Conservation (phyloP, 2,329 filamentous ascomycete species). For the Metarhizium album region DNA sequence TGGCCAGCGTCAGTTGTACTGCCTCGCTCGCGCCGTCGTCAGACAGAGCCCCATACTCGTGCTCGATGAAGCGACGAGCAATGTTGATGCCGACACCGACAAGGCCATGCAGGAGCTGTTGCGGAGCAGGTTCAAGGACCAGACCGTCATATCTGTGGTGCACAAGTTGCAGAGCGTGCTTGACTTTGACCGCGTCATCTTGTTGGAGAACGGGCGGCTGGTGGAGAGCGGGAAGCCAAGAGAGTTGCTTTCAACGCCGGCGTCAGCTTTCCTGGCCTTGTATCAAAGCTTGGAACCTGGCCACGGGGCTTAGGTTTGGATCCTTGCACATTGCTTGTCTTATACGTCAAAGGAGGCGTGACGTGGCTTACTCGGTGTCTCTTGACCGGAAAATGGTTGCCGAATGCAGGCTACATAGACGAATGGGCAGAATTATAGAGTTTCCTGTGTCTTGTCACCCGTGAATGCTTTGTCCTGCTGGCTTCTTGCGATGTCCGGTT, state of each 20-base stretch:
- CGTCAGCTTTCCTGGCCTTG: background rate
- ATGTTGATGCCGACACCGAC: slow-evolving; percentile 19
- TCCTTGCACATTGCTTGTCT: no score
- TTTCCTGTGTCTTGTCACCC: no score
- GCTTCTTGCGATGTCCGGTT: no score
- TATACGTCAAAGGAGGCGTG: no score
- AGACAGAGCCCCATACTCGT: slow-evolving; percentile 23
- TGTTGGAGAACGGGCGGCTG: slow-evolving; percentile 38
- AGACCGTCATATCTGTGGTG: slow-evolving; percentile 39
- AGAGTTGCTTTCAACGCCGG: slow-evolving; percentile 1
- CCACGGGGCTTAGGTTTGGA: background rate
- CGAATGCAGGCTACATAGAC: no score
- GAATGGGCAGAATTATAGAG: no score
- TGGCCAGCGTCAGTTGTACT: slow-evolving; percentile 35
- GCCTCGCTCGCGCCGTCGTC: slow-evolving; percentile 26
- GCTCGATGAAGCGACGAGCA: slow-evolving; percentile 27
- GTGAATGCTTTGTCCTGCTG: no score
- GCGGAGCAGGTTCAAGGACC: slow-evolving; percentile 21
- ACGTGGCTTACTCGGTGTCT: no score
- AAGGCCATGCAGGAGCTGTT: slow-evolving; percentile 22
- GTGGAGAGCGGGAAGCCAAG: slow-evolving; percentile 7
- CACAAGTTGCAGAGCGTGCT: slow-evolving; percentile 23
- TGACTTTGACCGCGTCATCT: slow-evolving; percentile 34
- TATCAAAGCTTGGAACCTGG: background rate
- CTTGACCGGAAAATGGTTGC: no score